Conservation (phyloP, 192 early-diverging fungal genomes). For the Dissophora ornata region DNA sequence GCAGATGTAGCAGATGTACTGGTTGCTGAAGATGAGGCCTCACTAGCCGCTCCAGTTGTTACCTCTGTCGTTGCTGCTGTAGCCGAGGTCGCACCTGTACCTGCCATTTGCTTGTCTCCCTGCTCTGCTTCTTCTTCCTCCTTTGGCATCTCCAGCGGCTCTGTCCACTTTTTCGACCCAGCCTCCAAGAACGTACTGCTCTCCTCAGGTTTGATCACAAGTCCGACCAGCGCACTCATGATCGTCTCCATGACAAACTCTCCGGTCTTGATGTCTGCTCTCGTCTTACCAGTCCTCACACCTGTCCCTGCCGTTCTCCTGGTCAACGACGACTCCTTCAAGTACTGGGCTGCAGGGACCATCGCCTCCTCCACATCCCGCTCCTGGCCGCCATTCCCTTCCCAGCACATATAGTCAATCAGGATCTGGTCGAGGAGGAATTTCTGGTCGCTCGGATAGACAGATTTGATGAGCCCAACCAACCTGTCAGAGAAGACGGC, state of each 20-base stretch:
- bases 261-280: constrained; percentile 11
- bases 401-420: constrained; percentile 45
- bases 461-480: constrained; percentile 29
- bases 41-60: background rate
- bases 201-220: constrained; percentile 51
- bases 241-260: constrained; percentile 34
- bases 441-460: constrained; percentile 51
- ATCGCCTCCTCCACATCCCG: constrained; percentile 5
- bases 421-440: constrained; percentile 44
- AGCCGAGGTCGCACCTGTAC: background rate
- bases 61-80: background rate
- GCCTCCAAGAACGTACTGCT: constrained; percentile 17
- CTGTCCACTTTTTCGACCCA: constrained; percentile 29
- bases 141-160: constrained; percentile 16
- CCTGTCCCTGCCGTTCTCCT: background rate
- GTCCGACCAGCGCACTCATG: constrained; percentile 30
- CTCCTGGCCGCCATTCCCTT: constrained; percentile 10
- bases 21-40: background rate
- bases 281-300: too few species aligned
- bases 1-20: background rate
- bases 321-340: constrained; percentile 8
- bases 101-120: background rate
- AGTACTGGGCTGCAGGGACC: background rate
- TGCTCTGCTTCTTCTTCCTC: background rate
- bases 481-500: constrained; percentile 33